These are phyloP conservation scores for Leucocoprinus leucothites DNA, from an alignment of 768 basidiomycete genomes.

Conservation along the genomic window DNA sequence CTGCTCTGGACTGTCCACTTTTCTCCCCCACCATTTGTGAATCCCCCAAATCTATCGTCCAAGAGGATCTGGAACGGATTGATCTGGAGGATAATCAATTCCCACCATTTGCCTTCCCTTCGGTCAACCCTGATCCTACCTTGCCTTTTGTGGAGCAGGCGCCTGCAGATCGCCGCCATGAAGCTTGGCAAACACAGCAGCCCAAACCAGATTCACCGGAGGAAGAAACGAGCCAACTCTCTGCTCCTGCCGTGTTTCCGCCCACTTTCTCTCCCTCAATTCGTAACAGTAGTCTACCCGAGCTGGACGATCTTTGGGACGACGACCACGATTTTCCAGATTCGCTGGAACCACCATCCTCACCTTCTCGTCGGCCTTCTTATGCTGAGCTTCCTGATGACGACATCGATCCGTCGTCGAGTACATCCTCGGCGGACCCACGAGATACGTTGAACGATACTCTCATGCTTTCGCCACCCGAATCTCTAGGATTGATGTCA, in stretches of 20 bases:
- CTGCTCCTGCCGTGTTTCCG: not conserved
- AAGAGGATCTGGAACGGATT: not conserved
- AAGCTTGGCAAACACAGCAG: not conserved
- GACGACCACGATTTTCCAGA: slow-evolving; percentile 6
- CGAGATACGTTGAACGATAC: slow-evolving; percentile 1
- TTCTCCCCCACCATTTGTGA: not conserved
- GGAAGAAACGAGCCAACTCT: not conserved
- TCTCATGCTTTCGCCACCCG: slow-evolving; percentile 14
- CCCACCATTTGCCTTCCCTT: not conserved
- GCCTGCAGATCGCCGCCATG: not conserved
- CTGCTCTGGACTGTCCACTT: not conserved
- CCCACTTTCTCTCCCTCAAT: not conserved
- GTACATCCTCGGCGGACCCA: not conserved
- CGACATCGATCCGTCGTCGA: not conserved
- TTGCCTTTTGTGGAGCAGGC: not conserved
- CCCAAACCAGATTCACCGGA: not conserved
- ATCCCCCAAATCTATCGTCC: not conserved
- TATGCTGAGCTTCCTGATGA: slow-evolving; percentile 8
- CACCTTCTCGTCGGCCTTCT: slow-evolving; percentile 1
- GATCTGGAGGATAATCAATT: not conserved
- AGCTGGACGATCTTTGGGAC: not conserved
- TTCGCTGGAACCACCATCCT: not conserved
- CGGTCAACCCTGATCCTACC: not conserved
- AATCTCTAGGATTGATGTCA: slow-evolving; percentile 22
- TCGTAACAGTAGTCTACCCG: slow-evolving; percentile 1